Evolutionary conservation across 306 rosid genomes (phyloP), one percentile per base, ranked within the genome.

Genomic region (Biancaea sappan): DNA sequence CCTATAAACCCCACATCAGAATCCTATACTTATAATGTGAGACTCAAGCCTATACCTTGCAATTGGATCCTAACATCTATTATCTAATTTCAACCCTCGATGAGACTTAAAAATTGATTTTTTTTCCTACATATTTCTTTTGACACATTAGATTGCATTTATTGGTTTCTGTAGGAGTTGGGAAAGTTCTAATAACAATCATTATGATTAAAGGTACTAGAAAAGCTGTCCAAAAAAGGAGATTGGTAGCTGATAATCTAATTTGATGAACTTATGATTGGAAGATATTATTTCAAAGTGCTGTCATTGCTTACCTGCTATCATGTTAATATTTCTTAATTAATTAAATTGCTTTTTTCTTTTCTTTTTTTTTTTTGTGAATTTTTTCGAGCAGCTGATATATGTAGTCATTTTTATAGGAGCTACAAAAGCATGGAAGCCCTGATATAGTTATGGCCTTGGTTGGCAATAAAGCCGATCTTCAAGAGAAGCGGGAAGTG

Each of bases 401-500:
- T 57, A 69, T 40, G 31, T 28, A 52, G 24, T 78, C 34, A 48
- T 66, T 60, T 66, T 68, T 19, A 1, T 86, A 89, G 97, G 98
- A 94, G 89, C 85, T 91, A 46, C 98, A 94, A 82, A 94, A 94
- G 79, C 97, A 91, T 82, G 98, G 98, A 75, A 89, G 85, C 82
- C 96, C 97, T 62, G 96, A 94, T 75, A 89, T 94, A 72, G 91
- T 94, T 66, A 83, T 94, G 94, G 98, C 96, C 71, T 83, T 94
- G 83, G 98, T 94, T 0, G 97, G 98, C 60, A 91, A 91, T 75
- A 94, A 94, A 89, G 98, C 98, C 7, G 97, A 94, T 83, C 97
- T 91, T 80, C 88, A 76, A 12, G 98, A 91, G 81, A 89, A 88
- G 83, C 91, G 97, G 16, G 91, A 94, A 84, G 96, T 94, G 13